Conservation (phyloP, 2,329 filamentous ascomycete species). For the Phyllosticta capitalensis region DNA sequence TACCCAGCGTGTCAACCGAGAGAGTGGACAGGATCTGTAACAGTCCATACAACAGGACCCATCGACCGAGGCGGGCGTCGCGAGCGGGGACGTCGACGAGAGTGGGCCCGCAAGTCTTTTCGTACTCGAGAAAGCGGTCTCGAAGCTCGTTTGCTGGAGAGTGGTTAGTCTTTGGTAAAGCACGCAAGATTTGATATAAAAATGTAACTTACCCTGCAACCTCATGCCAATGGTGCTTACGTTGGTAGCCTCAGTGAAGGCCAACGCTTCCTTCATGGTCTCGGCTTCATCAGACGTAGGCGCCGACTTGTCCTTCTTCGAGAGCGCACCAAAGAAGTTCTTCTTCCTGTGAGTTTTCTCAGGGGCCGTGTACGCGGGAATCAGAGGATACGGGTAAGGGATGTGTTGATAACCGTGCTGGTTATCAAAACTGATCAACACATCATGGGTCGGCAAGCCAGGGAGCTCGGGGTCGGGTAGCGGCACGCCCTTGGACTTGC, state of each 20-base stretch:
- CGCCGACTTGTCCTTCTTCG: conserved; percentile 28
- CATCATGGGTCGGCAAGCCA: conserved; percentile 56
- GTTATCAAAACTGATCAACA: conserved; percentile 57
- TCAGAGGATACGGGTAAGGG: conserved; percentile 54
- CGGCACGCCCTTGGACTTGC: conserved; percentile 16
- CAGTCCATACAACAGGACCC: conserved; percentile 34
- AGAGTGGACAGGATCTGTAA: conserved; percentile 33
- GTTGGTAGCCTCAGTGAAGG: conserved; percentile 33
- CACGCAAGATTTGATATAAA: neutral
- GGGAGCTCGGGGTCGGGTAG: conserved; percentile 34
- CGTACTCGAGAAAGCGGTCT: conserved; percentile 32
- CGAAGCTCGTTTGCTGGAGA: conserved; percentile 28
- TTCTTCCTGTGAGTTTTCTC: conserved; percentile 23
- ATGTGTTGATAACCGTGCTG: conserved; percentile 43
- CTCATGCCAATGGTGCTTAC: conserved; percentile 29
- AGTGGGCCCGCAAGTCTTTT: conserved; percentile 23
- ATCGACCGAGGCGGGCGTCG: conserved; percentile 35
- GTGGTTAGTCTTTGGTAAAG: neutral
- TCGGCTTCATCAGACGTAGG: conserved; percentile 27
- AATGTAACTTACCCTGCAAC: conserved; percentile 23
- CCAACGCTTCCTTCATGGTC: conserved; percentile 29
- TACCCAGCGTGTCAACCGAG: conserved; percentile 31
- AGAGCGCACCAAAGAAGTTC: conserved; percentile 20
- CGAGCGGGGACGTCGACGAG: conserved; percentile 29
- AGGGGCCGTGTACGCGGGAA: conserved; percentile 37